These are phyloP conservation scores for Tuber microsphaerosporum DNA, from an alignment of 495 filamentous ascomycete species.

Conservation along the genomic window DNA sequence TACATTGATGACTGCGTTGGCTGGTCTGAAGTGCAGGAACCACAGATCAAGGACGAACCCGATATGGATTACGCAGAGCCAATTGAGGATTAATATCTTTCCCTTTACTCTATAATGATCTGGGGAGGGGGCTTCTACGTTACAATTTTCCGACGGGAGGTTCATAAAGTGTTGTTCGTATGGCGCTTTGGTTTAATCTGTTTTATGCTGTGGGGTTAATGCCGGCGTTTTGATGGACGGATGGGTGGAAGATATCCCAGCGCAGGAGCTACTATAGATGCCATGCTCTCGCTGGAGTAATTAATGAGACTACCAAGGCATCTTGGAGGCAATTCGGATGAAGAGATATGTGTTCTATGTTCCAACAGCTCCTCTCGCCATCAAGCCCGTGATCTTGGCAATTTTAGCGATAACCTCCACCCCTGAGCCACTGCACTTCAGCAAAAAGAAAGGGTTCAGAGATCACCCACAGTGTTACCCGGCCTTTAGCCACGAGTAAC, in stretches of 20 bases:
- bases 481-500: background rate
- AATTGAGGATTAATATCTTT: slow-evolving; percentile 29
- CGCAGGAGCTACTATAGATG: background rate
- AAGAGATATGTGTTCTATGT: background rate
- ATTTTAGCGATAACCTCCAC: background rate
- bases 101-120: background rate
- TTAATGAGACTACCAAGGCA: background rate
- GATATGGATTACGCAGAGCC: slow-evolving; percentile 59
- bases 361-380: background rate
- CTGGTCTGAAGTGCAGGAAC: slow-evolving; percentile 93
- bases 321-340: background rate
- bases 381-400: background rate
- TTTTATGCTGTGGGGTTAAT: background rate
- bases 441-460: background rate
- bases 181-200: background rate
- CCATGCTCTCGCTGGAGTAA: background rate
- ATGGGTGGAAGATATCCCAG: background rate
- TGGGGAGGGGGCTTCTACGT: background rate
- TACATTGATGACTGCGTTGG: slow-evolving; percentile 96
- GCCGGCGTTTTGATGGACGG: background rate
- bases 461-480: background rate
- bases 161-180: background rate
- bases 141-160: background rate
- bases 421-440: too few species aligned
- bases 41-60: slow-evolving; percentile 70